Evolutionary conservation across 1,284 basidiomycete species (phyloP).

Genomic region (Ustilago tritici): DNA sequence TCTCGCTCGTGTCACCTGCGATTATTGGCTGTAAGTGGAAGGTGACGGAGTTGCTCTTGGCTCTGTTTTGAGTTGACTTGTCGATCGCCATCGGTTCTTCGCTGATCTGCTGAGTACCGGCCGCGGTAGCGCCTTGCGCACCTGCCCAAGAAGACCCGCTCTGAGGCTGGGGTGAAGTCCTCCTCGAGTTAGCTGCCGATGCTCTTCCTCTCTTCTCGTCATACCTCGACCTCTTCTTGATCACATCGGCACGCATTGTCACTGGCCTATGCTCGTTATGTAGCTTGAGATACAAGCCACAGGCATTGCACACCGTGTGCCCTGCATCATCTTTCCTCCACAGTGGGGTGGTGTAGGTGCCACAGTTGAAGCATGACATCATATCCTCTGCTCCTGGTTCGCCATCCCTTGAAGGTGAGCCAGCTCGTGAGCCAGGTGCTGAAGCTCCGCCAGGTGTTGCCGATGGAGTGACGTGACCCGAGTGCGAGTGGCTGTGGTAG

Average conservation of each 20-base stretch:
- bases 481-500: constrained; percentile 51
- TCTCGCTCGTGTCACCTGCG: background rate
- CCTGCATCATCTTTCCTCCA: constrained; percentile 66
- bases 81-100: constrained; percentile 33
- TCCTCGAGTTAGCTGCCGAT: constrained; percentile 27
- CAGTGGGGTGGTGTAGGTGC: constrained; percentile 65
- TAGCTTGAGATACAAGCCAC: constrained; percentile 64
- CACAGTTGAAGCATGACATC: constrained; percentile 66
- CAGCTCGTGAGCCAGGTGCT: constrained; percentile 38
- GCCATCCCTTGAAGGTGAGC: constrained; percentile 34
- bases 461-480: constrained; percentile 49
- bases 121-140: background rate
- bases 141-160: constrained; percentile 6
- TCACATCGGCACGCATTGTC: constrained; percentile 65
- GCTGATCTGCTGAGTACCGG: background rate
- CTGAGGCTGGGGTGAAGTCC: constrained; percentile 48
- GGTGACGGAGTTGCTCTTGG: constrained; percentile 31
- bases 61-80: constrained; percentile 13
- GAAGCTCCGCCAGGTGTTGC: constrained; percentile 51
- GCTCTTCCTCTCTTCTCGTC: constrained; percentile 53
- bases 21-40: constrained; percentile 22
- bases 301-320: constrained; percentile 65
- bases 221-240: constrained; percentile 64
- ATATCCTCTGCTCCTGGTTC: constrained; percentile 38
- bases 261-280: constrained; percentile 62